A percentile compares a stretch with the other conserved stretches of the same genome.
These are phyloP conservation scores for Flaveria bidentis DNA, from an alignment of 129 eudicot genomes.

Conservation along the genomic window DNA sequence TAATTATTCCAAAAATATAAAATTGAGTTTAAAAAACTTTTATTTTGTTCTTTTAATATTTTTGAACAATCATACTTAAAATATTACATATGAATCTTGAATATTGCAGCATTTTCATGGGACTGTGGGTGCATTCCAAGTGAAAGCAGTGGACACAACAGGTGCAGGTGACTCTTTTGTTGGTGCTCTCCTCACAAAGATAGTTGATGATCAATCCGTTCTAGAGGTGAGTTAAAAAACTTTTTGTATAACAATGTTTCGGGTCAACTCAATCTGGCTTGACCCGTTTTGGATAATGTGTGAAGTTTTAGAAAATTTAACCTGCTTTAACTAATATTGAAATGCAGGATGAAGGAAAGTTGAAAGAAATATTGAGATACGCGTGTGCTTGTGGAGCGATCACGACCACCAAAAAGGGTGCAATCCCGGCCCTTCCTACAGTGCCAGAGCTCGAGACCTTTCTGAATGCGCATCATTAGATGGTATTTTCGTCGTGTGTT, in stretches of 20 bases:
- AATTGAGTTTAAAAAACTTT: background rate
- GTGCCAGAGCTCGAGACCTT: constrained; percentile 58
- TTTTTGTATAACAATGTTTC: background rate
- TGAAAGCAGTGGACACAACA: constrained; percentile 89
- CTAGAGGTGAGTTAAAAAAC: constrained; percentile 44
- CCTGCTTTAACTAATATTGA: background rate
- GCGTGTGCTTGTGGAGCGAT: constrained; percentile 97
- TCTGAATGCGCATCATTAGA: constrained; percentile 35
- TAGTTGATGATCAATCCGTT: constrained; percentile 70
- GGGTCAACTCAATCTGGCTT: background rate
- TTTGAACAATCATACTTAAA: background rate
- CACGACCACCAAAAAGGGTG: constrained; percentile 95
- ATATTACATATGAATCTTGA: background rate
- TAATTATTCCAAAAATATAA: background rate
- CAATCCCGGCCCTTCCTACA: constrained; percentile 93
- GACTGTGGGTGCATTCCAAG: constrained; percentile 55
- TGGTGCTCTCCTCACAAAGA: constrained; percentile 81
- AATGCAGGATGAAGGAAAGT: constrained; percentile 61
- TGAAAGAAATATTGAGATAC: constrained; percentile 65
- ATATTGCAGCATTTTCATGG: constrained; percentile 70
- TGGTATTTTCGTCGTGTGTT: background rate
- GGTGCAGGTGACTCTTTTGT: constrained; percentile 98
- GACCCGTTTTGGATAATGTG: background rate
- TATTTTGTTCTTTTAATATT: background rate
- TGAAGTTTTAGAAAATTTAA: background rate